Percentiles rank a stretch among this genome's conserved stretches.
Conservation (phyloP, 495 filamentous ascomycete species). For the Hyaloscypha hepaticicola region DNA sequence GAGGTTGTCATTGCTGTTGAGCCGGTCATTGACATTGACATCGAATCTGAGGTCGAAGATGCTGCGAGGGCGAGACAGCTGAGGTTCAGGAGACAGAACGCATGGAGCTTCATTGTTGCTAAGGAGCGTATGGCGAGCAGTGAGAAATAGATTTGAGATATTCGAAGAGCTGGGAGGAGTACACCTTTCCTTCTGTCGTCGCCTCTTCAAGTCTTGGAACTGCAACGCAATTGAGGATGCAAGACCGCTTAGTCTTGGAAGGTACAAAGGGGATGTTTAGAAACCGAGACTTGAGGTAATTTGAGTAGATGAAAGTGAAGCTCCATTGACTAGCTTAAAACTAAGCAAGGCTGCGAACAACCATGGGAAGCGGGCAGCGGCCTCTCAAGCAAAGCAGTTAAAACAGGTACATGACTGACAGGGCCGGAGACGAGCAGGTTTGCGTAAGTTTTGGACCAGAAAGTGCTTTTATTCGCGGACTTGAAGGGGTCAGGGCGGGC, state of each 20-base stretch:
- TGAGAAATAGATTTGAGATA: background rate
- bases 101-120: background rate
- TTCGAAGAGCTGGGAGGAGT: no score
- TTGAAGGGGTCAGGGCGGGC: background rate
- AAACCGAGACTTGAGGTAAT: background rate
- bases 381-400: no score
- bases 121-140: background rate
- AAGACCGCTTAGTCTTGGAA: background rate
- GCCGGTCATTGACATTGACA: constrained; percentile 2
- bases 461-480: background rate
- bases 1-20: background rate
- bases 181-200: no score
- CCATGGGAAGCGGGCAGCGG: background rate
- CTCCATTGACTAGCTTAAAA: background rate
- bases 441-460: background rate
- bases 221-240: no score
- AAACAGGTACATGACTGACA: no score
- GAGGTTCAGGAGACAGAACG: background rate
- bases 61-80: background rate
- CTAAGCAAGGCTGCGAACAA: background rate
- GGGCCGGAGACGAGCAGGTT: background rate
- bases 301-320: background rate
- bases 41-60: constrained; percentile 4
- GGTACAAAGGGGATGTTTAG: background rate
- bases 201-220: no score